phyloP scores from a whole-genome alignment of 2,329 filamentous ascomycete species.

The Trichothecium roseum region DNA sequence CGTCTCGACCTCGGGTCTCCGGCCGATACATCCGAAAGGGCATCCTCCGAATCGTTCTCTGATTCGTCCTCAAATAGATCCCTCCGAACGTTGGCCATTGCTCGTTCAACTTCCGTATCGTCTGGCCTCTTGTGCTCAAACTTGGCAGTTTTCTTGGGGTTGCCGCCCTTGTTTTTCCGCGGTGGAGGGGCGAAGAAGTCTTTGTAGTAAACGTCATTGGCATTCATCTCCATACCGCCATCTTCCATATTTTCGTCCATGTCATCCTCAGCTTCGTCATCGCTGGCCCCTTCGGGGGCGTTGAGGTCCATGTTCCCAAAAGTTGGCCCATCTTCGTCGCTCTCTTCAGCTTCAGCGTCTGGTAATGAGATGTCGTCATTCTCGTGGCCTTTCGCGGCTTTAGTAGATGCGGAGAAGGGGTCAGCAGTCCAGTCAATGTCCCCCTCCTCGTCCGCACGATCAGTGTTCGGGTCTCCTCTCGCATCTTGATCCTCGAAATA shows the following conservation, averaged over 20 bases:
- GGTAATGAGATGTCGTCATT: slow-evolving; percentile 14
- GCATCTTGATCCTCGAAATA: slow-evolving; percentile 80
- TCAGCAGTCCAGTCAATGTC: slow-evolving; percentile 81
- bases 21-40: slow-evolving; percentile 54
- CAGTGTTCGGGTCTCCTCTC: slow-evolving; percentile 63
- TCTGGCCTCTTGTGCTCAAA: slow-evolving; percentile 34
- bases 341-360: slow-evolving; percentile 38
- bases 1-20: slow-evolving; percentile 62
- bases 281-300: slow-evolving; percentile 57
- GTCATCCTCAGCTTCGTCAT: slow-evolving; percentile 48
- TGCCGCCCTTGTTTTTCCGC: slow-evolving; percentile 51
- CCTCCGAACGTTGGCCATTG: slow-evolving; percentile 77
- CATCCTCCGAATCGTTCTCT: slow-evolving; percentile 57
- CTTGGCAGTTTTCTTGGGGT: slow-evolving; percentile 28
- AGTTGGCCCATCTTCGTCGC: slow-evolving; percentile 69
- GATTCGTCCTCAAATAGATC: slow-evolving; percentile 80
- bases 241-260: slow-evolving; percentile 17
- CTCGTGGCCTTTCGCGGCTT: slow-evolving; percentile 22
- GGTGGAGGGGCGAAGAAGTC: slow-evolving; percentile 90
- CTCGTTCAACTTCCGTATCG: slow-evolving; percentile 63
- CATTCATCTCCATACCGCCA: slow-evolving; percentile 51
- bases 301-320: slow-evolving; percentile 73
- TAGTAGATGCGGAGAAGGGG: slow-evolving; percentile 40
- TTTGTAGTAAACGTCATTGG: slow-evolving; percentile 81
- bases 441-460: slow-evolving; percentile 70